phyloP scores from a whole-genome alignment of 78 protist genomes.

The Chrysochromulina parva region DNA sequence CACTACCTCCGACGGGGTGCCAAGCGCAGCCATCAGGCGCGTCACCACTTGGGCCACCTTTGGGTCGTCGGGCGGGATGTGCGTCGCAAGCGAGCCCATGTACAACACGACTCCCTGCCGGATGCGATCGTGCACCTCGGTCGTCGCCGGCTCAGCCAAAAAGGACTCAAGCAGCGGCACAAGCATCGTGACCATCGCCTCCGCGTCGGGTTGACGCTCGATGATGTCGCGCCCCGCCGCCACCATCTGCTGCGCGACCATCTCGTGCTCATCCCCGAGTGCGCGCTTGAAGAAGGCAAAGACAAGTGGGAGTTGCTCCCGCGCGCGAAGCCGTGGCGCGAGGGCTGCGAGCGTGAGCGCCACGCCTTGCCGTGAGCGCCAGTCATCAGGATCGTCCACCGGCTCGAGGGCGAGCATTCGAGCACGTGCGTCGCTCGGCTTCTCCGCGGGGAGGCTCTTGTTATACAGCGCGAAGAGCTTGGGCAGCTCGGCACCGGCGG shows the following conservation, averaged over 20 bases:
- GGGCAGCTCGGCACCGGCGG: constrained; percentile 6
- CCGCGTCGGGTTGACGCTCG: neutral
- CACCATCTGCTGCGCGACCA: neutral
- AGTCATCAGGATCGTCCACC: neutral
- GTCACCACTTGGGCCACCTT: constrained; percentile 1
- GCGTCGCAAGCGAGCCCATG: constrained; percentile 20
- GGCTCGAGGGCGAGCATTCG: neutral
- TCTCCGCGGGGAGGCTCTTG: neutral
- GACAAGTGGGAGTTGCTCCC: neutral
- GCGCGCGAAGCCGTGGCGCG: neutral
- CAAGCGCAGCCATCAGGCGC: constrained; percentile 42
- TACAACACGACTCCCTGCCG: neutral
- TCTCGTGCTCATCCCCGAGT: constrained; percentile 18
- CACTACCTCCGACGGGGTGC: constrained; percentile 69
- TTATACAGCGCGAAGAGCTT: neutral
- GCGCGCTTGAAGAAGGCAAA: constrained; percentile 36
- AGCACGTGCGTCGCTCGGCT: no score
- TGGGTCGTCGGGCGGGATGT: neutral
- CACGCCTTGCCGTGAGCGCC: constrained; percentile 1
- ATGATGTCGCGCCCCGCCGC: neutral
- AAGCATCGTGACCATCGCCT: neutral
- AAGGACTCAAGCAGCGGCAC: neutral
- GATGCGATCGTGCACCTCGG: neutral
- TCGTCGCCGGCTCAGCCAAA: neutral
- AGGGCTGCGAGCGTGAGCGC: constrained; percentile 26